Conservation (phyloP, 331 rosid genomes). For the Quercus phellos region DNA sequence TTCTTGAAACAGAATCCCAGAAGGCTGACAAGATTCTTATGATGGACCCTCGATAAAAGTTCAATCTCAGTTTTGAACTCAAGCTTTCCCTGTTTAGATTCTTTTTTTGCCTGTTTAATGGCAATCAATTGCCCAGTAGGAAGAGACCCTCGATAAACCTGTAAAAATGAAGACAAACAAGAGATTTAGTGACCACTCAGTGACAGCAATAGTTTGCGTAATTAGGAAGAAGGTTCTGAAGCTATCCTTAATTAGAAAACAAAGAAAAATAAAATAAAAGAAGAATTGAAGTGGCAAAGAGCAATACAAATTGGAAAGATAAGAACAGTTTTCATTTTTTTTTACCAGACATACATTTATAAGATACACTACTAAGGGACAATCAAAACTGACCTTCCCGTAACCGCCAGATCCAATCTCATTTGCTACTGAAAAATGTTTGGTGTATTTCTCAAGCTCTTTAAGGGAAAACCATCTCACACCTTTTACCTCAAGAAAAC, state of each 20-base stretch:
- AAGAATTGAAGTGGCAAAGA: neutral
- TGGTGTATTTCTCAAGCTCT: neutral
- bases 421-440: neutral
- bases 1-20: constrained; percentile 57
- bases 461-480: neutral
- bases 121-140: constrained; percentile 56
- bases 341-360: no score
- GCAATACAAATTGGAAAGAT: neutral
- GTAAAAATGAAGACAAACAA: neutral
- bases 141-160: constrained; percentile 42
- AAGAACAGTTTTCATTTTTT: neutral
- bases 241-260: neutral
- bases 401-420: neutral
- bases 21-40: constrained; percentile 36
- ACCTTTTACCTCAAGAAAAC: constrained; percentile 35
- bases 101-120: constrained; percentile 52
- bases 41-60: constrained; percentile 63
- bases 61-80: constrained; percentile 47
- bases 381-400: neutral
- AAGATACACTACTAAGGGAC: neutral
- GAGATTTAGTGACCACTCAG: neutral
- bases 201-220: neutral
- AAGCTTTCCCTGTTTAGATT: constrained; percentile 44
- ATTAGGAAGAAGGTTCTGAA: neutral
- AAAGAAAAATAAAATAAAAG: neutral